A percentile compares a stretch with the other conserved stretches of the same genome.
Conservation (phyloP, 169 alveolate species). For the Plasmodium falciparum region DNA sequence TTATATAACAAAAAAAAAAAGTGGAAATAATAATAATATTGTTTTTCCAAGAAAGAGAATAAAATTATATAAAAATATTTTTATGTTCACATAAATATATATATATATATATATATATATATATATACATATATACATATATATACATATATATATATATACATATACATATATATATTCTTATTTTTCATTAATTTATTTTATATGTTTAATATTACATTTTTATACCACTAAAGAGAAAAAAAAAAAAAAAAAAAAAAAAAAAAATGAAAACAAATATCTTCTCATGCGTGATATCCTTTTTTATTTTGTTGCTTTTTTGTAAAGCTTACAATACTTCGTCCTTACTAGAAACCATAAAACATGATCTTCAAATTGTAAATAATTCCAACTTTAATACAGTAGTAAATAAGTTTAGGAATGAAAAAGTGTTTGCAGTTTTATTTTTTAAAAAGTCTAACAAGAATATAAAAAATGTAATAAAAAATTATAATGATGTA, state of each 20-base stretch:
- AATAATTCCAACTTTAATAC: constrained; percentile 82
- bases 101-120: no score
- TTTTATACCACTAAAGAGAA: not conserved
- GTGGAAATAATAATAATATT: no score
- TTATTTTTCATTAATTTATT: no score
- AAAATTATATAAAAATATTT: no score
- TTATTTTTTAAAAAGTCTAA: constrained; percentile 82
- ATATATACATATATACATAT: no score
- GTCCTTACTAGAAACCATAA: constrained; percentile 82
- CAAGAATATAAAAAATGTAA: constrained; percentile 77
- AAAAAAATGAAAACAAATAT: constrained; percentile 3
- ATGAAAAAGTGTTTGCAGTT: constrained; percentile 80
- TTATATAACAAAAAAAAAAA: no score
- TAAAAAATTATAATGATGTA: constrained; percentile 78
- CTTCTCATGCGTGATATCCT: not conserved
- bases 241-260: constrained; percentile 9
- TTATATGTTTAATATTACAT: no score
- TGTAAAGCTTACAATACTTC: constrained; percentile 19
- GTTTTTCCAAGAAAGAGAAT: no score
- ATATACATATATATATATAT: no score
- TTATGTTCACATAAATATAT: no score
- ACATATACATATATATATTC: no score
- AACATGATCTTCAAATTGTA: constrained; percentile 85
- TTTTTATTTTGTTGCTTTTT: constrained; percentile 7
- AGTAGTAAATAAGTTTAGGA: constrained; percentile 82